Evolutionary conservation across 192 early-diverging fungal genomes (phyloP), one percentile per base, ranked within the genome.

Genomic region (Kickxella alabastrina): DNA sequence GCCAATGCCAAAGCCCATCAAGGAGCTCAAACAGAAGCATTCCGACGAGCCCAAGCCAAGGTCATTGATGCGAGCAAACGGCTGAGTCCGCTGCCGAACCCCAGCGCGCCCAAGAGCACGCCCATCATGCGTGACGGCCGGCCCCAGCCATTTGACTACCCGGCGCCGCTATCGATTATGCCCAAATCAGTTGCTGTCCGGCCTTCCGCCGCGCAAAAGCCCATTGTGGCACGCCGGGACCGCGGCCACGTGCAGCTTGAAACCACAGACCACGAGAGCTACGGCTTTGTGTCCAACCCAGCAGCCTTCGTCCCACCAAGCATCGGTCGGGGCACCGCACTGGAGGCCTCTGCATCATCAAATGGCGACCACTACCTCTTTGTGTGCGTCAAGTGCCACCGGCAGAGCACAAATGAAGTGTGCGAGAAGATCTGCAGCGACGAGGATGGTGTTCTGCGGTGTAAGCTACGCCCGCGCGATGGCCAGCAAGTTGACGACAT

Each of bases 361-460:
- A 22, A 37, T 1, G 47, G 45, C 5, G 73, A 76, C 54, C 73
- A 76, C 44, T 69, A 69, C 23, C 49, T 76, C 41, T 76, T 76
- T 65, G 73, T 76, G 0, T 76, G 73, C 37, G 51, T 70, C 24
- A 76, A 76, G 40, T 76, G 73, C 29, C 67, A 76, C 49, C 66
- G 73, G 9, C 72, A 65, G 59, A 76, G 55, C 51, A 66, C 67
- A 6, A 76, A 70, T 34, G 67, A 76, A 40, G 65, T 69, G 43
- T 76, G 73, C 47, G 73, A 76, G 52, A 70, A 69, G 54, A 63
- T 70, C n/a, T 76, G 73, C 42, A 76, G 73, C 38, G 67, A 76
- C 54, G 59, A 65, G 57, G 67, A 70, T 29, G 73, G 67, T 19
- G 73, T 69, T 38, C 42, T 70, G 27, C 61, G 73, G 17, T 69